Evolutionary conservation across 169 alveolate species (phyloP).

Genomic region (Eimeria acervulina): DNA sequence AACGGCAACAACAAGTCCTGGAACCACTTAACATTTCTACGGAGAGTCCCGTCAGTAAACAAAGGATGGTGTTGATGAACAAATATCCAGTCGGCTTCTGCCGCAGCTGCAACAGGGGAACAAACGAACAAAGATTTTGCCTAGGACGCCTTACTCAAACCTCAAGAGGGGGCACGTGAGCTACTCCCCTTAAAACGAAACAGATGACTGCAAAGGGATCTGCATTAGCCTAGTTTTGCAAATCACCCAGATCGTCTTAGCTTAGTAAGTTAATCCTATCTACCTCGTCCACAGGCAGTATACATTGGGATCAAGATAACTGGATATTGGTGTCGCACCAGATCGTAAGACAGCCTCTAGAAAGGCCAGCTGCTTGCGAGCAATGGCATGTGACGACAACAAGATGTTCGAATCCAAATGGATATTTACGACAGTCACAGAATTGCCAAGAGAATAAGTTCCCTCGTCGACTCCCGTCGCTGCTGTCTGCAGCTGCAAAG

Average conservation of each 20-base stretch:
- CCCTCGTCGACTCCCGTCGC: not conserved
- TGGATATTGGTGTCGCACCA: not conserved
- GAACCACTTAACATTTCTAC: not conserved
- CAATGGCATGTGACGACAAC: not conserved
- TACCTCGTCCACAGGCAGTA: not conserved
- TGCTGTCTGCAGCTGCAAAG: not conserved
- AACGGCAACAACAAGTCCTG: not conserved
- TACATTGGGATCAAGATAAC: not conserved
- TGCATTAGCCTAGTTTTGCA: too few species aligned
- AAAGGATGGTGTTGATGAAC: constrained; percentile 77
- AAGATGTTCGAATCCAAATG: constrained; percentile 57
- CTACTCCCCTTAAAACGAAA: not conserved
- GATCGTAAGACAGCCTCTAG: constrained; percentile 30
- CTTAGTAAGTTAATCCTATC: not conserved
- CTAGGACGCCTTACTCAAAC: not conserved
- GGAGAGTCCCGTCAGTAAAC: constrained; percentile 16
- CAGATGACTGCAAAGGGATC: not conserved
- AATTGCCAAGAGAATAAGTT: not conserved
- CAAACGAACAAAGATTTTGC: not conserved
- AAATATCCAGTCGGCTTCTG: constrained; percentile 81
- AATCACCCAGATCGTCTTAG: too few species aligned
- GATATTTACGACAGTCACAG: constrained; percentile 33
- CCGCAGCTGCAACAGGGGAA: constrained; percentile 17
- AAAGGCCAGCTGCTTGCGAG: not conserved
- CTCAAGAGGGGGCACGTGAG: not conserved